These are phyloP conservation scores for Colletotrichum eleusines DNA, from an alignment of 2,329 filamentous ascomycete genomes.

Conservation along the genomic window DNA sequence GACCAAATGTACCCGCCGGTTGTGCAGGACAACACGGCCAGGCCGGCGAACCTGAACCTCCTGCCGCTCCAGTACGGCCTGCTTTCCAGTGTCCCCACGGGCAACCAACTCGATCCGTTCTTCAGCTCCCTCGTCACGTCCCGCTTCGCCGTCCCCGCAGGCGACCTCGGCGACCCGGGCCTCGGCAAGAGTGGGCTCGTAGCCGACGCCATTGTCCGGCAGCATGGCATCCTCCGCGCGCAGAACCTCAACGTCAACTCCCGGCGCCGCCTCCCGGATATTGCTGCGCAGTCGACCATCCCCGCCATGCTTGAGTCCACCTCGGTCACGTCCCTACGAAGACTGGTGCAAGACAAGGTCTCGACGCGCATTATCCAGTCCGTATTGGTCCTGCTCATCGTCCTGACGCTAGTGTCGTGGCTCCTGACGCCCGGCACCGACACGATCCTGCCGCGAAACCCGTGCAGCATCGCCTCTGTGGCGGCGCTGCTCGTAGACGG, in stretches of 20 bases:
- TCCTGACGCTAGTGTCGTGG: conserved; percentile 48
- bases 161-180: conserved; percentile 44
- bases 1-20: conserved; percentile 47
- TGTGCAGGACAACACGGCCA: conserved; percentile 44
- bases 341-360: conserved; percentile 48
- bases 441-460: conserved; percentile 47
- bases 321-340: conserved; percentile 36
- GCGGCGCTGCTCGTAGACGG: conserved; percentile 54
- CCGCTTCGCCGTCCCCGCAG: conserved; percentile 48
- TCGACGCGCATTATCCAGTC: conserved; percentile 52
- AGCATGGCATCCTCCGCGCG: conserved; percentile 53
- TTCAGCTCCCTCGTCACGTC: conserved; percentile 52
- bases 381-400: conserved; percentile 48
- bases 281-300: conserved; percentile 25
- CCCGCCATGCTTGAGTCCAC: conserved; percentile 36
- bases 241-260: conserved; percentile 49
- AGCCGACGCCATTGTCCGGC: conserved; percentile 50
- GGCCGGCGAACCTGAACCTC: conserved; percentile 43
- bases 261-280: conserved; percentile 39
- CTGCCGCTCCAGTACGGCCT: conserved; percentile 48
- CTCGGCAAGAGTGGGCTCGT: conserved; percentile 43
- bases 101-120: conserved; percentile 51
- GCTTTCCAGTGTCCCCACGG: conserved; percentile 46
- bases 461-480: conserved; percentile 53
- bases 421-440: conserved; percentile 44